Conservation (phyloP, 805 yeast species). For the Metschnikowia koreensis region DNA sequence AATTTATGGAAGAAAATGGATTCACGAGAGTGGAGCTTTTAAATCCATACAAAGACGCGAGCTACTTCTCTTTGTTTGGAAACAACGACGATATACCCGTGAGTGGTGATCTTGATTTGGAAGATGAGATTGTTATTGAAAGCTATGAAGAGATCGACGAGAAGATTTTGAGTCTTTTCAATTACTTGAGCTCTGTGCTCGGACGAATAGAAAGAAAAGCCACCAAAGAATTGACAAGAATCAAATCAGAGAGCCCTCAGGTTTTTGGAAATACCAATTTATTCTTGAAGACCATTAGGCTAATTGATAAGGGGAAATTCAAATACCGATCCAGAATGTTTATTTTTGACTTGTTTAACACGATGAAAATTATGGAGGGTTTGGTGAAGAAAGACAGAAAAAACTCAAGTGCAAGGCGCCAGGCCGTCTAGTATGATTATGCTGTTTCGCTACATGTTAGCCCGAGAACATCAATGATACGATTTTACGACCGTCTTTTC, state of each 20-base stretch:
- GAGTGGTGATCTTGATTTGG: conserved; percentile 10
- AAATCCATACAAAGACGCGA: conserved; percentile 16
- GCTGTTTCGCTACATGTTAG: no score
- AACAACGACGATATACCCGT: conserved; percentile 9
- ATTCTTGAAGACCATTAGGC: conserved; percentile 49
- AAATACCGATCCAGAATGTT: conserved; percentile 62
- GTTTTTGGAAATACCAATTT: conserved; percentile 56
- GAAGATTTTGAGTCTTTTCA: conserved; percentile 37
- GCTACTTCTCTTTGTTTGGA: conserved; percentile 16
- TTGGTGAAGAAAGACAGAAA: conserved; percentile 47
- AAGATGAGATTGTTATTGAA: conserved; percentile 17
- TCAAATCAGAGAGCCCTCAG: conserved; percentile 50
- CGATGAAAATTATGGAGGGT: conserved; percentile 50
- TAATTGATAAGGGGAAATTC: conserved; percentile 58
- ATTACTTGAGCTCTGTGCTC: conserved; percentile 47
- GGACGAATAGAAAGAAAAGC: conserved; percentile 52
- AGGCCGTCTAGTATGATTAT: neutral
- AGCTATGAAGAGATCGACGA: conserved; percentile 21
- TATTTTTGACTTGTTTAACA: conserved; percentile 57
- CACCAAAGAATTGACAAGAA: conserved; percentile 51
- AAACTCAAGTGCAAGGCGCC: conserved; percentile 9
- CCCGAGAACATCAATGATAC: neutral
- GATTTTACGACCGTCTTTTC: conserved; percentile 1
- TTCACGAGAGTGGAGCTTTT: conserved; percentile 13
- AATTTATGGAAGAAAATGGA: conserved; percentile 14